Evolutionary conservation across 1,139 yeast genomes (phyloP), one percentile per base, ranked within the genome.

Genomic region (Suhomyces anneliseae): DNA sequence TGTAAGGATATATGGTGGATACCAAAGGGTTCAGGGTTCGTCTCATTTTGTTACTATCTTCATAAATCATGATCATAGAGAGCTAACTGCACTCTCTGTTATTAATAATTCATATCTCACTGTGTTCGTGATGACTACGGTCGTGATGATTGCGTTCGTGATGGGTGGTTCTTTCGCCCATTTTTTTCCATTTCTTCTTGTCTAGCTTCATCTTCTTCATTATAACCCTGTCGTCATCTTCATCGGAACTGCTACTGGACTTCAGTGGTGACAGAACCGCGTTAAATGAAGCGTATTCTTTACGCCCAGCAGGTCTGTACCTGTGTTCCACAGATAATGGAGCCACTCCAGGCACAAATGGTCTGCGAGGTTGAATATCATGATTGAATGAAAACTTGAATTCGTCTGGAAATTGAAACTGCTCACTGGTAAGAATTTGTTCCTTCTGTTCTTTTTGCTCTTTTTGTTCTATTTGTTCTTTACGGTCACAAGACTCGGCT

Each of bases 281-380:
- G 9, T 38, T 38, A 40, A 27, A 38, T 12, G 36, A n/a, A 11
- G 26, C 15, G 26, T 46, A 38, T 19, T 33, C 7, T 27, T 36
- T 33, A 12, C 47, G 40, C 8, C 34, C 7, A 3, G 32, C 4
- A 7, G 45, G 38, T 33, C 43, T 38, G 19, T 38, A 40, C 11
- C 31, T 11, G 31, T 44, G 50, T 29, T 43, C 47, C 6, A 79
- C 74, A 0, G 82, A 73, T 12, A 78, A 54, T 3, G 82, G 78
- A 0, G 82, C 72, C 54, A 69, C 67, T 6, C 79, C 62, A 2
- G 79, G 74, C 33, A 72, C 72, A 54, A 80, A 79, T 27, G 69
- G 72, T 43, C 65, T 64, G 3, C 68, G 67, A 0, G 72, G 64
- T 8, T 63, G 62, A 7, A 66, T 41, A 3, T 69, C 69, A 45